Percentiles rank a stretch among this genome's conserved stretches.
phyloP scores from a whole-genome alignment of 2,329 filamentous ascomycete species.

The Lachnellula hyalina region DNA sequence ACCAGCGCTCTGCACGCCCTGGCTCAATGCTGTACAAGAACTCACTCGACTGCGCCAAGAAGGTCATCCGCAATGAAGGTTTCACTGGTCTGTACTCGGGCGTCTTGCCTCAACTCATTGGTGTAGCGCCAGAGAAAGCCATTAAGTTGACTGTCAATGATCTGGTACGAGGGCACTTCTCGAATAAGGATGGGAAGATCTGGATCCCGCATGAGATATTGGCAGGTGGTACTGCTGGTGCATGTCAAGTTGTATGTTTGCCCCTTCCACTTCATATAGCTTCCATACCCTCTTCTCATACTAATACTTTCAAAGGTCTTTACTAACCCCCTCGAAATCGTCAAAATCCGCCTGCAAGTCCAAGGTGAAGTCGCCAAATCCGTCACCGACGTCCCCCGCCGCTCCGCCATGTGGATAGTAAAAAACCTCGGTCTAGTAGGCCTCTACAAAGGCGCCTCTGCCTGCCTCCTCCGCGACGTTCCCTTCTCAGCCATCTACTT shows the following conservation, averaged over 20 bases:
- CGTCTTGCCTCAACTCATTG: slow-evolving; percentile 89
- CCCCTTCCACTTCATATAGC: background rate
- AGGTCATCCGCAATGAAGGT: slow-evolving; percentile 90
- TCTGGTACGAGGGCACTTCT: slow-evolving; percentile 71
- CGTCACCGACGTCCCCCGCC: slow-evolving; percentile 73
- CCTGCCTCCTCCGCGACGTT: slow-evolving; percentile 90
- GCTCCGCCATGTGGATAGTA: slow-evolving; percentile 97
- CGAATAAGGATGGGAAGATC: slow-evolving; percentile 71
- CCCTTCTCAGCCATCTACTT: slow-evolving; percentile 99
- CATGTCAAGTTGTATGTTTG: slow-evolving; percentile 83
- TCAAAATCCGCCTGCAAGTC: slow-evolving; percentile 97
- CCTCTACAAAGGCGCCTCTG: slow-evolving; percentile 93
- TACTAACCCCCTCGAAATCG: slow-evolving; percentile 96
- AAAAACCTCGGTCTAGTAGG: slow-evolving; percentile 90
- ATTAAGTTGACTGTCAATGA: slow-evolving; percentile 99
- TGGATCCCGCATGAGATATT: slow-evolving; percentile 67
- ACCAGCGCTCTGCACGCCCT: slow-evolving; percentile 77
- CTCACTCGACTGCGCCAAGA: slow-evolving; percentile 89
- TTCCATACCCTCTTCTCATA: slow-evolving; percentile 1
- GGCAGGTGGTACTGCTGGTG: slow-evolving; percentile 84
- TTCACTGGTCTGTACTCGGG: slow-evolving; percentile 87
- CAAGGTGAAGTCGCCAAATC: slow-evolving; percentile 93
- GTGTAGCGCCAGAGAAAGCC: slow-evolving; percentile 97
- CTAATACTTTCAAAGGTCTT: slow-evolving; percentile 59
- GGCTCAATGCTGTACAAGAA: slow-evolving; percentile 94